phyloP scores from a whole-genome alignment of 2,329 filamentous ascomycete species.

The Penicillium sp. region DNA sequence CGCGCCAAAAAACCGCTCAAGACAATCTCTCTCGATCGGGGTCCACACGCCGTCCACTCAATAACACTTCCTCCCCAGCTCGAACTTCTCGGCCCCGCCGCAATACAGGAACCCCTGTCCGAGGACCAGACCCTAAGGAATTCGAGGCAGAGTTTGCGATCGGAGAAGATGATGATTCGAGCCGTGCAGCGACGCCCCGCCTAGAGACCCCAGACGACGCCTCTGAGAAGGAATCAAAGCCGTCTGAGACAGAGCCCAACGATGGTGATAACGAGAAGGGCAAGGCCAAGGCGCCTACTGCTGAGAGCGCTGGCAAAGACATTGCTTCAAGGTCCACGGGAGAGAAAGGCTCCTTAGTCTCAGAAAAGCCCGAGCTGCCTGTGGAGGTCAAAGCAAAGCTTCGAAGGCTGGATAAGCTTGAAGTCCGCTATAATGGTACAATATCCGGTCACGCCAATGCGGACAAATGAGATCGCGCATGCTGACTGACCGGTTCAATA shows the following conservation, averaged over 20 bases:
- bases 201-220: slow-evolving; percentile 38
- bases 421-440: slow-evolving; percentile 75
- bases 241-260: slow-evolving; percentile 14
- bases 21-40: slow-evolving; percentile 41
- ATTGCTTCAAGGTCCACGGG: slow-evolving; percentile 10
- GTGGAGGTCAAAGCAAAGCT: slow-evolving; percentile 69
- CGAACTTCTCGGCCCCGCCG: slow-evolving; percentile 31
- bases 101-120: slow-evolving; percentile 43
- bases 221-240: slow-evolving; percentile 14
- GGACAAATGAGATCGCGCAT: no score
- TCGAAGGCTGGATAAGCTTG: slow-evolving; percentile 82
- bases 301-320: slow-evolving; percentile 11
- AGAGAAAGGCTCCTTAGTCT: slow-evolving; percentile 17
- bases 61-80: slow-evolving; percentile 24
- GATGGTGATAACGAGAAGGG: slow-evolving; percentile 14
- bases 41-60: slow-evolving; percentile 35
- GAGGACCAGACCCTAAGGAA: slow-evolving; percentile 72
- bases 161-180: slow-evolving; percentile 70
- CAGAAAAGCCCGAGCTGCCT: slow-evolving; percentile 53
- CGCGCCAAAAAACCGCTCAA: slow-evolving; percentile 58
- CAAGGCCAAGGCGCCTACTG: slow-evolving; percentile 1
- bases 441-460: background rate
- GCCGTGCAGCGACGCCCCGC: slow-evolving; percentile 55
- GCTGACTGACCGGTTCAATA: slow-evolving; percentile 26
- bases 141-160: slow-evolving; percentile 83